Conservation (phyloP, 345 rosid genomes). For the Euclidium syriacum region DNA sequence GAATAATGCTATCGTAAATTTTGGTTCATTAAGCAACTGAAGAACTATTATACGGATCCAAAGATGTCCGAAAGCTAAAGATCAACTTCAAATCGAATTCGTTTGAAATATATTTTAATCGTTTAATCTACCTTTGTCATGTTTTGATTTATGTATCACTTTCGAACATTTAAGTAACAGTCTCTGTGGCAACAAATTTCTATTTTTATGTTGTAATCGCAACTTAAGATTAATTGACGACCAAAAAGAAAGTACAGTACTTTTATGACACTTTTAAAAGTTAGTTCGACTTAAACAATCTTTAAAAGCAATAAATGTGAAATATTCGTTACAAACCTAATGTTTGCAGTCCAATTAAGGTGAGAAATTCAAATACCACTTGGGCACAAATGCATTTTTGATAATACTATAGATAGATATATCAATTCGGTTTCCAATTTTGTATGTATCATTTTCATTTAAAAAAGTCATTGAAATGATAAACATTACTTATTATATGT, state of each 20-base stretch:
- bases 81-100: too few species aligned
- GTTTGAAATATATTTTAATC: too few species aligned
- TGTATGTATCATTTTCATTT: not conserved
- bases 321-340: not conserved
- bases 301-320: not conserved
- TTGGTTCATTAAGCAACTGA: too few species aligned
- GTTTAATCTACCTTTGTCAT: too few species aligned
- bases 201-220: too few species aligned
- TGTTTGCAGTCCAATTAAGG: not conserved
- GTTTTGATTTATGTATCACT: too few species aligned
- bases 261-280: not conserved
- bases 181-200: too few species aligned
- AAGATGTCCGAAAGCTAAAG: too few species aligned
- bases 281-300: not conserved
- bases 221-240: too few species aligned
- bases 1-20: not conserved
- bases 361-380: not conserved
- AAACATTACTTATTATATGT: not conserved
- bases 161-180: too few species aligned
- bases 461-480: not conserved
- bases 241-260: not conserved
- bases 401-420: not conserved
- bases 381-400: not conserved
- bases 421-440: not conserved
- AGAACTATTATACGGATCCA: too few species aligned